Evolutionary conservation across 2,329 filamentous ascomycete genomes (phyloP).

Genomic region (Didymella lethalis): DNA sequence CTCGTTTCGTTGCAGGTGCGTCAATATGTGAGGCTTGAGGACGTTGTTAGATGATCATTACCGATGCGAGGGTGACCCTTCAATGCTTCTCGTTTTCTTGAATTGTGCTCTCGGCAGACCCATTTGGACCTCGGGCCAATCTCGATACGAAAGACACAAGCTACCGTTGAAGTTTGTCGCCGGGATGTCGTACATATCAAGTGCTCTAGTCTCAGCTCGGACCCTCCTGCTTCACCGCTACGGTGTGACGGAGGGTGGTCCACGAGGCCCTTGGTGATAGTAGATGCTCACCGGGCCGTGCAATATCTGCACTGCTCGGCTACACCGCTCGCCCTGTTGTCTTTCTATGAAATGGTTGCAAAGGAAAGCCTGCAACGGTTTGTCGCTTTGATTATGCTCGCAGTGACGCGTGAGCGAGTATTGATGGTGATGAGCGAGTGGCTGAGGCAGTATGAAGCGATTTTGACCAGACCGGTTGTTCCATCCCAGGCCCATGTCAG

Average conservation of each 20-base stretch:
- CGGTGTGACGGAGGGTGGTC: constrained; percentile 11
- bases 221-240: constrained; percentile 21
- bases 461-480: constrained; percentile 18
- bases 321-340: constrained; percentile 3
- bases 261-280: constrained; percentile 9
- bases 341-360: not conserved
- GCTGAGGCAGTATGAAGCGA: constrained; percentile 1
- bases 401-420: not conserved
- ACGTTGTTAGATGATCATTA: not conserved
- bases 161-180: constrained; percentile 3
- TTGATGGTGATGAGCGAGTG: not conserved
- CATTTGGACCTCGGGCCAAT: not conserved
- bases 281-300: constrained; percentile 10
- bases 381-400: not conserved
- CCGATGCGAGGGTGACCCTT: constrained; percentile 1
- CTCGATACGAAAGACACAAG: not conserved
- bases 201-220: constrained; percentile 20
- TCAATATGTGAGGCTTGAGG: not conserved
- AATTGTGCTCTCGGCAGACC: not conserved
- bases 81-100: not conserved
- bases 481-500: constrained; percentile 46
- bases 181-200: constrained; percentile 17
- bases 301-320: constrained; percentile 4
- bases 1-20: not conserved
- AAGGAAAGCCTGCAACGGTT: not conserved